A percentile compares a stretch with the other conserved stretches of the same genome.
These are phyloP conservation scores for Eutrema heterophyllum DNA, from an alignment of 345 rosid species.

Conservation along the genomic window DNA sequence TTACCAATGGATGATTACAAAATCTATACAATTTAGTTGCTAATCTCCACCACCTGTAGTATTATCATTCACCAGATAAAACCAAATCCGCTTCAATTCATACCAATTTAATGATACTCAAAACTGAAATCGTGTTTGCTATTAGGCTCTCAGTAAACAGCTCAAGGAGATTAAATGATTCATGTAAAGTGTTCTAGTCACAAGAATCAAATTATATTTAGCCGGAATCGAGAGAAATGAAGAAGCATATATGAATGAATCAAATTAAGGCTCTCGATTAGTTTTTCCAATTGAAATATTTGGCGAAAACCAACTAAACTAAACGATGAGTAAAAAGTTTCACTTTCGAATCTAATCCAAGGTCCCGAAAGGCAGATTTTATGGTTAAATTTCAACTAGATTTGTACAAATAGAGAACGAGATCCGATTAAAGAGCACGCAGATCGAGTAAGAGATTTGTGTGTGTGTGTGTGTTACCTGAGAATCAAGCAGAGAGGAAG, in stretches of 20 bases:
- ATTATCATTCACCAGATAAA: not conserved
- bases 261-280: not conserved
- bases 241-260: not conserved
- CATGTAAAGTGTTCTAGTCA: too few relatives aligned
- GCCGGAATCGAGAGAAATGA: not conserved
- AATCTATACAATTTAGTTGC: not conserved
- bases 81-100: conserved; percentile 16
- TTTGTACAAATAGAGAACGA: not conserved
- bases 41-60: conserved; percentile 1
- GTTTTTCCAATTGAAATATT: not conserved
- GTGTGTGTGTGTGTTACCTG: conserved; percentile 15
- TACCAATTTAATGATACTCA: too few relatives aligned
- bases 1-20: not conserved
- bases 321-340: too few relatives aligned
- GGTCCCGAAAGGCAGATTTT: not conserved
- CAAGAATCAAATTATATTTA: not conserved
- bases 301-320: not conserved
- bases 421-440: conserved; percentile 9
- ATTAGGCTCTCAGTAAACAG: not conserved
- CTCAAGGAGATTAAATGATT: not conserved
- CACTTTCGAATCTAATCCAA: not conserved
- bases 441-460: conserved; percentile 11
- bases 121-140: not conserved
- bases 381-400: not conserved
- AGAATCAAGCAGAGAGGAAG: conserved; percentile 20